These are phyloP conservation scores for Dissophora ornata DNA, from an alignment of 192 early-diverging fungal genomes.

Conservation along the genomic window DNA sequence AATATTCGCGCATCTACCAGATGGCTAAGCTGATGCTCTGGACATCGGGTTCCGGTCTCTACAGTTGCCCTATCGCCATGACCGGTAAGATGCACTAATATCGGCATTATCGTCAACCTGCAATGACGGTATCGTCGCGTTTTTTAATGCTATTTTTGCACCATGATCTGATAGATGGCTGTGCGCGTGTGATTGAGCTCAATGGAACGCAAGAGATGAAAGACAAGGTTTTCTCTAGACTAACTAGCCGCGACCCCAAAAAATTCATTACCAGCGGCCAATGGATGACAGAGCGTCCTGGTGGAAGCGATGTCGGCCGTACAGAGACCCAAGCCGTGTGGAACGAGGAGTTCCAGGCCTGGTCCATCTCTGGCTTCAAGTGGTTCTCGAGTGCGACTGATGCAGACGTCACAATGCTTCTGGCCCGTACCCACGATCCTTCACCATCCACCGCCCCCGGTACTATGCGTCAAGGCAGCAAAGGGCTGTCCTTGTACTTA, in stretches of 20 bases:
- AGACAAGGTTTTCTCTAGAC: constrained; percentile 44
- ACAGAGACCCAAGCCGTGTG: constrained; percentile 71
- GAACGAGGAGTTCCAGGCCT: constrained; percentile 50
- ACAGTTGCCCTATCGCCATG: constrained; percentile 78
- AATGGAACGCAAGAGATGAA: constrained; percentile 67
- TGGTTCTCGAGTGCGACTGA: constrained; percentile 83
- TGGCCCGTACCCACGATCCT: constrained; percentile 67
- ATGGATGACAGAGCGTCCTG: constrained; percentile 84
- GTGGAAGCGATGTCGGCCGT: constrained; percentile 71
- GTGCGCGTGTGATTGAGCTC: constrained; percentile 69
- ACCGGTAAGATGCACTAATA: constrained; percentile 54
- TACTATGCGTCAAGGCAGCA: constrained; percentile 57
- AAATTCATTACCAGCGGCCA: constrained; percentile 74
- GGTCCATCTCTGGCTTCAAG: constrained; percentile 73
- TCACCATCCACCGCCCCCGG: constrained; percentile 8
- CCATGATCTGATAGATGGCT: constrained; percentile 68
- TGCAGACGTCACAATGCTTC: constrained; percentile 73
- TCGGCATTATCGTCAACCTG: no score
- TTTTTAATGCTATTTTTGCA: no score
- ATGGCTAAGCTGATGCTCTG: constrained; percentile 75
- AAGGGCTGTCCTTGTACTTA: constrained; percentile 72
- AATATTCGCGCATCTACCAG: constrained; percentile 68
- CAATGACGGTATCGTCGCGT: no score
- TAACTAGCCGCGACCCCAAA: constrained; percentile 71
- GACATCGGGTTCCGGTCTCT: constrained; percentile 64